These are phyloP conservation scores for Atalantia buxifolia DNA, from an alignment of 345 rosid species.

Conservation along the genomic window DNA sequence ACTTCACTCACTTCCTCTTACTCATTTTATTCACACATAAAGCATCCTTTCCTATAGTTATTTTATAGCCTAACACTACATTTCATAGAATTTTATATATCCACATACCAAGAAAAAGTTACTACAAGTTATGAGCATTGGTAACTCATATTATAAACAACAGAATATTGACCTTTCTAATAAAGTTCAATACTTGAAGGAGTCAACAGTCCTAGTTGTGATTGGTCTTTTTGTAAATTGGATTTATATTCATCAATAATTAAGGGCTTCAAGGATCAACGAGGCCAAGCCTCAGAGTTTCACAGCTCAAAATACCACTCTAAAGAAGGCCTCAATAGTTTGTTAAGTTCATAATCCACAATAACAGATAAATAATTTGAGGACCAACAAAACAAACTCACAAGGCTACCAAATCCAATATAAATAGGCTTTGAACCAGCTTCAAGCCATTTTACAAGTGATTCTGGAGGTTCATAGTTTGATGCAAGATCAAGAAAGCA, in stretches of 20 bases:
- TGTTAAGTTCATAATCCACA: background rate
- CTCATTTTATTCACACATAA: background rate
- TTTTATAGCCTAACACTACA: background rate
- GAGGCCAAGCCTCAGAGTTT: background rate
- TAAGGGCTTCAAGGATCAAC: background rate
- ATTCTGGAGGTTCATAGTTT: constrained; percentile 92
- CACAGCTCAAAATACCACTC: background rate
- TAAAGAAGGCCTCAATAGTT: background rate
- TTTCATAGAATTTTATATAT: background rate
- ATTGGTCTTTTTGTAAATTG: background rate
- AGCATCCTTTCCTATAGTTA: background rate
- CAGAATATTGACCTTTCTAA: background rate
- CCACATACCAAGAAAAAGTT: background rate
- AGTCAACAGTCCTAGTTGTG: background rate
- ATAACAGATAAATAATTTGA: background rate
- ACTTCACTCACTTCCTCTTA: background rate
- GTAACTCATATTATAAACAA: background rate
- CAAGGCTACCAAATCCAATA: constrained; percentile 98
- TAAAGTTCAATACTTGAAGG: background rate
- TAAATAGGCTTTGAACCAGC: constrained; percentile 93
- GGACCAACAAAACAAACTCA: constrained; percentile 44
- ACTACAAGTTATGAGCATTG: no score
- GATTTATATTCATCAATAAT: background rate
- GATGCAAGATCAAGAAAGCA: constrained; percentile 99
- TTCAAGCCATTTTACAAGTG: constrained; percentile 81